These are phyloP conservation scores for Crithidia brevicula DNA, from an alignment of 208 protist species.

Conservation along the genomic window DNA sequence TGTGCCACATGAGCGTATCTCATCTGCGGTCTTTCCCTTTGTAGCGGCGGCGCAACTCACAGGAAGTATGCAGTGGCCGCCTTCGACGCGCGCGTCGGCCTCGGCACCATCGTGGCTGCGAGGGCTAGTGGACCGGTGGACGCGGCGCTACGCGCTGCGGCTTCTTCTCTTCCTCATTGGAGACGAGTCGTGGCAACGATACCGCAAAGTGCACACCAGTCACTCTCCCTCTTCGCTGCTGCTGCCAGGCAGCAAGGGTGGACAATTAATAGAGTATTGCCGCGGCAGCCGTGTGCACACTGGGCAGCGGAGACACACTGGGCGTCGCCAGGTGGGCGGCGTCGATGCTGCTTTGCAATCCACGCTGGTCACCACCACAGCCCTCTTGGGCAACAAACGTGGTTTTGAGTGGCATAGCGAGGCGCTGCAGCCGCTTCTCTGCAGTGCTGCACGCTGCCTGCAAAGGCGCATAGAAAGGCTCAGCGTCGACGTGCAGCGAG, in stretches of 20 bases:
- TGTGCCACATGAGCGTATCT: background rate
- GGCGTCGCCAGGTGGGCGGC: no score
- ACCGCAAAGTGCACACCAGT: background rate
- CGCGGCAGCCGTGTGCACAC: no score
- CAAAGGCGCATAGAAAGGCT: background rate
- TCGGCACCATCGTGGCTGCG: slow-evolving; percentile 3
- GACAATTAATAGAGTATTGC: no score
- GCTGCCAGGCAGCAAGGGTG: background rate
- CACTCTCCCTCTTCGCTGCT: background rate
- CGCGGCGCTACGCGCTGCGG: slow-evolving; percentile 24
- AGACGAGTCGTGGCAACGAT: slow-evolving; percentile 20
- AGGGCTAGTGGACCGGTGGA: slow-evolving; percentile 14
- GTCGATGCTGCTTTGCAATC: no score
- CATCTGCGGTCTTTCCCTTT: slow-evolving; percentile 6
- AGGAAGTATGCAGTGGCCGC: background rate
- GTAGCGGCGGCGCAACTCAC: no score
- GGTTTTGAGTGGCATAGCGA: background rate
- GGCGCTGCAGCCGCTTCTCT: background rate
- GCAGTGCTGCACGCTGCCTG: background rate
- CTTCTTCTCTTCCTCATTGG: slow-evolving; percentile 20
- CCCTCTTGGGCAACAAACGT: no score
- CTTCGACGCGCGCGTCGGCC: background rate
- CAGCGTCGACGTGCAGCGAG: background rate
- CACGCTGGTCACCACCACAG: no score
- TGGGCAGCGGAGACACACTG: no score